Conservation (phyloP, 257 asterid genomes). For the Solanum tarapatanum region DNA sequence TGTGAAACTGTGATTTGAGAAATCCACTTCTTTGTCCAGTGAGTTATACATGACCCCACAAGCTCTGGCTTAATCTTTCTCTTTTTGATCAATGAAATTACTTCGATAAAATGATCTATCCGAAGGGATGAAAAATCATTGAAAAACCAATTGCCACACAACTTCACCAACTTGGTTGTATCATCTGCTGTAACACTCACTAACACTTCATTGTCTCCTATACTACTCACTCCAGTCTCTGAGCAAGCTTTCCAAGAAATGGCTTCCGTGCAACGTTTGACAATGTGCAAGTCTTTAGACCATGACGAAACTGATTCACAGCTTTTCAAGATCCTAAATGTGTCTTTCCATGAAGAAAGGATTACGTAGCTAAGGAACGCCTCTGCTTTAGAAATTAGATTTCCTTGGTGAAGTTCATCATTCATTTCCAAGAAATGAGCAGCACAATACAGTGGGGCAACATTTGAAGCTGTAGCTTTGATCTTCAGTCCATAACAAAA, state of each 20-base stretch:
- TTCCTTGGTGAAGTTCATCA: slow-evolving; percentile 15
- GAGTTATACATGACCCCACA: slow-evolving; percentile 18
- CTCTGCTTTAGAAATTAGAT: slow-evolving; percentile 14
- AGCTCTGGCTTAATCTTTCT: slow-evolving; percentile 12
- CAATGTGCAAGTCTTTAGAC: slow-evolving; percentile 13
- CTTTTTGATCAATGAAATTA: slow-evolving; percentile 11
- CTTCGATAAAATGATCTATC: slow-evolving; percentile 17
- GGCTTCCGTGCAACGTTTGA: slow-evolving; percentile 4
- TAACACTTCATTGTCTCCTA: neutral
- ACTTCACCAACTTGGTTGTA: neutral
- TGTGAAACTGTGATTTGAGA: slow-evolving; percentile 1
- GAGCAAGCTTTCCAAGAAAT: slow-evolving; percentile 15
- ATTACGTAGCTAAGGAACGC: slow-evolving; percentile 12
- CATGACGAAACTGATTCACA: slow-evolving; percentile 18
- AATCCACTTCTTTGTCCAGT: slow-evolving; percentile 28
- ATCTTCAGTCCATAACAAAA: slow-evolving; percentile 22
- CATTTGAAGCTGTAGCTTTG: slow-evolving; percentile 11
- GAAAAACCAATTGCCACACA: slow-evolving; percentile 16
- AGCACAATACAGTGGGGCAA: slow-evolving; percentile 23
- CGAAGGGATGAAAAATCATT: slow-evolving; percentile 19
- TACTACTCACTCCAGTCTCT: neutral
- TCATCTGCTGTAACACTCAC: neutral
- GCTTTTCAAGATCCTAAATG: slow-evolving; percentile 8
- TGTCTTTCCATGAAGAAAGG: slow-evolving; percentile 24
- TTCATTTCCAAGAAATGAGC: slow-evolving; percentile 25